Conservation (phyloP, 202 grass and related monocot species). For the Eragrostis tef region DNA sequence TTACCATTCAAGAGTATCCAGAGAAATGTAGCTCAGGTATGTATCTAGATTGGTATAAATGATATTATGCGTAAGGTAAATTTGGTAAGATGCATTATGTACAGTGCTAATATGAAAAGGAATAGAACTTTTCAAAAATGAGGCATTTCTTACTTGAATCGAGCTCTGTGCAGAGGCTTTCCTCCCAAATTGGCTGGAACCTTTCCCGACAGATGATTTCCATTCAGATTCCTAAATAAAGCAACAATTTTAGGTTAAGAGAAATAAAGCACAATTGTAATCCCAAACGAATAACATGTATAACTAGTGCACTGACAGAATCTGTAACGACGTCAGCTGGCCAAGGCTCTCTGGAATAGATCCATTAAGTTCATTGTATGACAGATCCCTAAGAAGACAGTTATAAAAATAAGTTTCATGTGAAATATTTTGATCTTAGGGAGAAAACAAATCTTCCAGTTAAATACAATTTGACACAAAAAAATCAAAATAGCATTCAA, state of each 20-base stretch:
- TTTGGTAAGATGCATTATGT: not conserved
- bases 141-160: constrained; percentile 79
- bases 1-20: constrained; percentile 19
- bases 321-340: constrained; percentile 64
- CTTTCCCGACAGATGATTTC: constrained; percentile 83
- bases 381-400: constrained; percentile 70
- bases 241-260: constrained; percentile 16
- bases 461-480: not conserved
- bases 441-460: not conserved
- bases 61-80: not conserved
- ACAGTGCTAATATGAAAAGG: not conserved
- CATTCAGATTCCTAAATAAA: constrained; percentile 86
- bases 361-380: constrained; percentile 87
- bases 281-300: constrained; percentile 29
- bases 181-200: constrained; percentile 88
- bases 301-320: constrained; percentile 63
- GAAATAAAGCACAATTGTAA: not conserved
- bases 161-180: constrained; percentile 88
- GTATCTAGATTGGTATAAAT: not conserved
- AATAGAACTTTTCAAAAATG: not conserved
- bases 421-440: not conserved
- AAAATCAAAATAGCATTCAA: constrained; percentile 8
- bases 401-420: constrained; percentile 22
- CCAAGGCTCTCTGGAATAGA: constrained; percentile 92
- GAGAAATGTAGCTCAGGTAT: constrained; percentile 17